A percentile compares a stretch with the other conserved stretches of the same genome.
Conservation (phyloP, 2,329 filamentous ascomycete genomes). For the Hysterium pulicare region DNA sequence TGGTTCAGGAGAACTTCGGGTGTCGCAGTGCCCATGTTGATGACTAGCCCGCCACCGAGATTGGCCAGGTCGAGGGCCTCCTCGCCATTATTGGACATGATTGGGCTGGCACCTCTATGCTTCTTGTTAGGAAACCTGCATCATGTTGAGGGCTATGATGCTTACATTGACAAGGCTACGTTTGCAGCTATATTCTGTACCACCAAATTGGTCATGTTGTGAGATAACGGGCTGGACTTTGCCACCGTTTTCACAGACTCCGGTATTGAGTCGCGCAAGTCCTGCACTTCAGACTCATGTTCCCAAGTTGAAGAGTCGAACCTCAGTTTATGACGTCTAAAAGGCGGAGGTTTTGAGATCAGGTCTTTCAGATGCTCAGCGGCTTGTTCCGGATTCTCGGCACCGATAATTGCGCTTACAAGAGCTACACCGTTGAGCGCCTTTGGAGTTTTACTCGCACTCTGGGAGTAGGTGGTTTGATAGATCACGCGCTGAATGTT, state of each 20-base stretch:
- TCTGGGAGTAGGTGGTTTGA: constrained; percentile 59
- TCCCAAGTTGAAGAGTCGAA: constrained; percentile 15
- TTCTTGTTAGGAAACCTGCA: too few relatives aligned
- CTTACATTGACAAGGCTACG: constrained; percentile 70
- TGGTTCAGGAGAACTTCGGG: constrained; percentile 71
- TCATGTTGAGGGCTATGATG: too few relatives aligned
- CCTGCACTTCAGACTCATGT: constrained; percentile 11
- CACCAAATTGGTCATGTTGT: constrained; percentile 97
- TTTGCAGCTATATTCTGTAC: constrained; percentile 95
- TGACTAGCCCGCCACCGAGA: constrained; percentile 73
- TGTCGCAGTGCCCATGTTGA: constrained; percentile 94
- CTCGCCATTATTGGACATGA: constrained; percentile 85
- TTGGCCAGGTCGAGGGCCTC: constrained; percentile 79
- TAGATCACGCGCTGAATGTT: constrained; percentile 74
- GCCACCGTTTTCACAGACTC: constrained; percentile 60
- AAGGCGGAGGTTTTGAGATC: constrained; percentile 40
- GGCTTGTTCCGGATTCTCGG: constrained; percentile 62
- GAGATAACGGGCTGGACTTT: constrained; percentile 67
- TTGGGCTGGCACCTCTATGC: constrained; percentile 75
- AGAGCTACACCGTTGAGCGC: constrained; percentile 77
- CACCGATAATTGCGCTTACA: constrained; percentile 82
- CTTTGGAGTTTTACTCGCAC: constrained; percentile 43
- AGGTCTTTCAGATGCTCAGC: constrained; percentile 58
- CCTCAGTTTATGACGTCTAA: constrained; percentile 16
- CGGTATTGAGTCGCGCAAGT: constrained; percentile 17